Evolutionary conservation across 2,329 filamentous ascomycete species (phyloP).

Genomic region (Aspergillus sp.): DNA sequence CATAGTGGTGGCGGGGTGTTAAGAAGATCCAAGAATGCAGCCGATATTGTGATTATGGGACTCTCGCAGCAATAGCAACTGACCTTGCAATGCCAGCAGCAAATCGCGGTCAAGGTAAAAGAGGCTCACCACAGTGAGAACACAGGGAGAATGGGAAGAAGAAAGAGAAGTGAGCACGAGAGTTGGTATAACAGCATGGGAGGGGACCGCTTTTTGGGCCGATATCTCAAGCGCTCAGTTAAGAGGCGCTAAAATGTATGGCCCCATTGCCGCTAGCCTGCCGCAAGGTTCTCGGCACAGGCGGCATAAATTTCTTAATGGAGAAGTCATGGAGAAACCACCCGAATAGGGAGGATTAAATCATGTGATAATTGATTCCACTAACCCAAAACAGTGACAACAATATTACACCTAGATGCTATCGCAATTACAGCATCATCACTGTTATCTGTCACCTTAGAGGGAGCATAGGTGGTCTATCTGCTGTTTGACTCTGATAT

Average conservation of each 20-base stretch:
- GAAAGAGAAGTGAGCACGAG: not conserved
- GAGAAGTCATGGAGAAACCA: not conserved
- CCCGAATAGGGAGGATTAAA: not conserved
- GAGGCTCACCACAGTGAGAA: not conserved
- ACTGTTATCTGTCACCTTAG: not conserved
- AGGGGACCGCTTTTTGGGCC: slow-evolving; percentile 8
- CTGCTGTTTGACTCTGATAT: not conserved
- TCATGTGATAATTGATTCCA: not conserved
- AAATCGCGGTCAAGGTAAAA: not conserved
- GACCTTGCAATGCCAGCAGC: not conserved
- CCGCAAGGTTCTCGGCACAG: not conserved
- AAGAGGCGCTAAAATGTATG: not conserved
- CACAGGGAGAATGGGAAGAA: not conserved
- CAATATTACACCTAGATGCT: not conserved
- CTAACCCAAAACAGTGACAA: slow-evolving; percentile 5
- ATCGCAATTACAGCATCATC: not conserved
- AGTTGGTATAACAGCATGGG: not conserved
- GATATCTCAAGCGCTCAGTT: slow-evolving; percentile 5
- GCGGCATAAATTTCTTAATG: slow-evolving; percentile 1
- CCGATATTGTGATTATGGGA: slow-evolving; percentile 8
- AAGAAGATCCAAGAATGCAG: slow-evolving; percentile 14
- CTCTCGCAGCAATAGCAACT: not conserved
- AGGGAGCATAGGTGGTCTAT: not conserved
- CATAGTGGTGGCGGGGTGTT: slow-evolving; percentile 55
- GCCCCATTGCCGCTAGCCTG: not conserved